phyloP scores from a whole-genome alignment of 768 basidiomycete genomes.

The Boletus edulis region DNA sequence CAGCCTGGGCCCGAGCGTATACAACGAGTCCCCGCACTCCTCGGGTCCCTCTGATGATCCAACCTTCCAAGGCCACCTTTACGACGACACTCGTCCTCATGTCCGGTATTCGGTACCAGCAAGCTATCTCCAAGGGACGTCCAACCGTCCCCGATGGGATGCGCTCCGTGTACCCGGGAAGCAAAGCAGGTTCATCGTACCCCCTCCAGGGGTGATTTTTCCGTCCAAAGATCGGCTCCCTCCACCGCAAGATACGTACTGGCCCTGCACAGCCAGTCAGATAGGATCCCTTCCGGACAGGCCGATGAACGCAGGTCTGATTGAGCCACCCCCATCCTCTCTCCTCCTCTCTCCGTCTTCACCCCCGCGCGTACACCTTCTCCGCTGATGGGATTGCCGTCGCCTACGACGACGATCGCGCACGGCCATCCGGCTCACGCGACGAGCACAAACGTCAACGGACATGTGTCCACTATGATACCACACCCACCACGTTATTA shows the following conservation, averaged over 20 bases:
- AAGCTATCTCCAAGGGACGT: slow-evolving; percentile 2
- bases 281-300: slow-evolving; percentile 5
- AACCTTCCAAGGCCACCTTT: slow-evolving; percentile 5
- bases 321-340: slow-evolving; percentile 10
- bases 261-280: slow-evolving; percentile 2
- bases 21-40: slow-evolving; percentile 9
- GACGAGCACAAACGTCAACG: slow-evolving; percentile 4
- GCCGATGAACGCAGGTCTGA: background rate
- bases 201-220: slow-evolving; percentile 28
- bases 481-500: slow-evolving; percentile 20
- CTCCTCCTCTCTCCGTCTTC: slow-evolving; percentile 16
- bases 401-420: slow-evolving; percentile 9
- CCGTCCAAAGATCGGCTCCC: slow-evolving; percentile 18
- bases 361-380: slow-evolving; percentile 8
- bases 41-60: slow-evolving; percentile 7
- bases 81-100: slow-evolving; percentile 2
- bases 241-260: slow-evolving; percentile 13
- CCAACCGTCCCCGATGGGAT: slow-evolving; percentile 11
- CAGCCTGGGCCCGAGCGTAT: slow-evolving; percentile 22
- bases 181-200: slow-evolving; percentile 15
- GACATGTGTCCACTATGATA: slow-evolving; percentile 9
- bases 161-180: slow-evolving; percentile 4
- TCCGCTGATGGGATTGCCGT: slow-evolving; percentile 13
- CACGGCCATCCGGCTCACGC: slow-evolving; percentile 4
- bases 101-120: slow-evolving; percentile 17